Conservation (phyloP, 176 grass and related monocot species). For the Triticum monococcum region DNA sequence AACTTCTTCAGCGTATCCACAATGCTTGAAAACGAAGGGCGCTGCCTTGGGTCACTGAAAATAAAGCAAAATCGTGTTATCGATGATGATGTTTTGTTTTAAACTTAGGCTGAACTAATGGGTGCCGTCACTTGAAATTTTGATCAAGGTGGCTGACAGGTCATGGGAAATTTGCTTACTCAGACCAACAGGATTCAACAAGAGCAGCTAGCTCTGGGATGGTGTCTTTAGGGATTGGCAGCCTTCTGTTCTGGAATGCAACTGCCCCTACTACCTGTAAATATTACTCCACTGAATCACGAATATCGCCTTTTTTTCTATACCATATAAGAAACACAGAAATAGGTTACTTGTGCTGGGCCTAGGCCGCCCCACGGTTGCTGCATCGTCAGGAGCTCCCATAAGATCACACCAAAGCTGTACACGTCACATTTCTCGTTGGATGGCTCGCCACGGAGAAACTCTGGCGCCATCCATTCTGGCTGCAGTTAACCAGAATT, state of each 20-base stretch:
- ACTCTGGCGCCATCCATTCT: constrained; percentile 98
- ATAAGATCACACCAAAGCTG: constrained; percentile 85
- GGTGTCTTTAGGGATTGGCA: constrained; percentile 63
- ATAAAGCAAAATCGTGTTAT: not conserved
- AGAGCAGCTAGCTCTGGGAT: constrained; percentile 59
- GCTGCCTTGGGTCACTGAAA: constrained; percentile 77
- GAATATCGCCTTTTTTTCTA: not conserved
- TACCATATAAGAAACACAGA: not conserved
- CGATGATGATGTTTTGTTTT: not conserved
- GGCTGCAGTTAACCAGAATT: constrained; percentile 42
- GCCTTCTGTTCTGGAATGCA: constrained; percentile 90
- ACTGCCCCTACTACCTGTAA: constrained; percentile 88
- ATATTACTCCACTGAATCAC: not conserved
- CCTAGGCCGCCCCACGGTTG: constrained; percentile 90
- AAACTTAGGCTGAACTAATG: not conserved
- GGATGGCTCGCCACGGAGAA: constrained; percentile 79
- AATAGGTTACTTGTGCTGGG: constrained; percentile 60
- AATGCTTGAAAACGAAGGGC: constrained; percentile 84
- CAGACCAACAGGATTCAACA: constrained; percentile 87
- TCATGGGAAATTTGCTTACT: constrained; percentile 48
- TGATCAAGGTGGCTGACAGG: not conserved
- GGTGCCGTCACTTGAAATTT: not conserved
- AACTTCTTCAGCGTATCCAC: constrained; percentile 79
- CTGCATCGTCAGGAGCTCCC: constrained; percentile 95
- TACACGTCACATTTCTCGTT: constrained; percentile 95